A percentile compares a stretch with the other conserved stretches of the same genome.
phyloP scores from a whole-genome alignment of 176 grass and related monocot species.

The Lolium perenne region DNA sequence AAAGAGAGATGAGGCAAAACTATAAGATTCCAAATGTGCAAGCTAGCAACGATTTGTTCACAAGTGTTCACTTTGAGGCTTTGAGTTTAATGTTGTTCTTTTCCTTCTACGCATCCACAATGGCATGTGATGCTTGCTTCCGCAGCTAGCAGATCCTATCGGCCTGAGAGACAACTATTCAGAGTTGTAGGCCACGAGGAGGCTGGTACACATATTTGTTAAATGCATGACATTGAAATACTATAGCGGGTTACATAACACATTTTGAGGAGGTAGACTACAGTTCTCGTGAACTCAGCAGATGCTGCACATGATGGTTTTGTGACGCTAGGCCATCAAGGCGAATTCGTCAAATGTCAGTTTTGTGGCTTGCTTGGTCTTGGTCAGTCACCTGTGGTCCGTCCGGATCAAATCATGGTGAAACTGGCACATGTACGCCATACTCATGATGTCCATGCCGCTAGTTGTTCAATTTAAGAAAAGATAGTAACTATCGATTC shows the following conservation, averaged over 20 bases:
- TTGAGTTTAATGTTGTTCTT: not conserved
- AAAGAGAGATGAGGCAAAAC: too few species aligned
- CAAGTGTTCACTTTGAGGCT: not conserved
- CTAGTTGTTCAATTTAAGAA: not conserved
- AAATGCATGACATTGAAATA: not conserved
- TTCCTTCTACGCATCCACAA: not conserved
- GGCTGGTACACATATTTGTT: not conserved
- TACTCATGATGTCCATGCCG: not conserved
- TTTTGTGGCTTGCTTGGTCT: too few species aligned
- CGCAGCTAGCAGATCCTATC: not conserved
- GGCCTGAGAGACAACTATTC: not conserved
- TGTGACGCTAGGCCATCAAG: too few species aligned
- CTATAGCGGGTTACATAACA: not conserved
- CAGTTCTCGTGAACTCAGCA: too few species aligned
- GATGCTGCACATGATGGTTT: too few species aligned
- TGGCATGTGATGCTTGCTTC: not conserved
- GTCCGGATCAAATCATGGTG: not conserved
- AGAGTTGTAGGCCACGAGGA: not conserved
- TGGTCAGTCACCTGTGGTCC: too few species aligned
- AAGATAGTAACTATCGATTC: not conserved
- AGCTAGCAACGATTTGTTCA: not conserved
- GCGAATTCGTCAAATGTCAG: too few species aligned
- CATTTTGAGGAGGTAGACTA: too few species aligned
- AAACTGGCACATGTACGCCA: not conserved
- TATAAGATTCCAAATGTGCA: not conserved